Percentiles rank a stretch among this genome's conserved stretches.
Conservation (phyloP, 2,329 filamentous ascomycete genomes). For the Fusarium sp. region DNA sequence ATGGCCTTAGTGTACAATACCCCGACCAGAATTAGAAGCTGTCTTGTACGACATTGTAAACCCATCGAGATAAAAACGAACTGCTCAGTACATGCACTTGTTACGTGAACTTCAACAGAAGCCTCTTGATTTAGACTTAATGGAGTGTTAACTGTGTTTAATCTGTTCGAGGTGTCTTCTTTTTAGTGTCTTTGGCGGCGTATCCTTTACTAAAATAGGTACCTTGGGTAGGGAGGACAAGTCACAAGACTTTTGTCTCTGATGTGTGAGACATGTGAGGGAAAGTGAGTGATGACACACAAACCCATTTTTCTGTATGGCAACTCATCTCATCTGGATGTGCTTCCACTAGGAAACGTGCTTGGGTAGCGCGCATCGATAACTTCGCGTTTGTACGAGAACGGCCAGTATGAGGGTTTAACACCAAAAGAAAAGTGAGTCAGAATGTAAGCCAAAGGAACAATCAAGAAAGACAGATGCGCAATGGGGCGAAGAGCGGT, state of each 20-base stretch:
- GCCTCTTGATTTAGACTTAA: too few species aligned
- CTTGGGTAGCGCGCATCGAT: slow-evolving; percentile 2
- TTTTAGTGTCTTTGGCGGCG: not conserved
- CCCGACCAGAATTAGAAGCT: not conserved
- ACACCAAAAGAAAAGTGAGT: slow-evolving; percentile 16
- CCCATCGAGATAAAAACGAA: not conserved
- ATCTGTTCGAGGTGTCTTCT: not conserved
- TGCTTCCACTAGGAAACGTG: slow-evolving; percentile 14
- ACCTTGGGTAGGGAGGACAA: not conserved
- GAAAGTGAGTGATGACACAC: too few species aligned
- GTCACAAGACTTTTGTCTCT: slow-evolving; percentile 20
- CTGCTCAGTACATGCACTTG: not conserved
- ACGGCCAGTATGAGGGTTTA: slow-evolving; percentile 1
- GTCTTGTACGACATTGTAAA: not conserved
- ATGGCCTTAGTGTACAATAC: not conserved
- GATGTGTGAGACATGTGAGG: too few species aligned
- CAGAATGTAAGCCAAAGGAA: slow-evolving; percentile 13
- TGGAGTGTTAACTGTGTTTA: not conserved
- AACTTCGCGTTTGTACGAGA: slow-evolving; percentile 3
- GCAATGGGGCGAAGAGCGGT: not conserved
- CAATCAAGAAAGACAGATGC: slow-evolving; percentile 4
- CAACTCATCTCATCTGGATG: slow-evolving; percentile 7
- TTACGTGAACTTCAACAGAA: not conserved
- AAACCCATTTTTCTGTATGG: slow-evolving; percentile 5
- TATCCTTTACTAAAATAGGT: not conserved